A percentile compares a stretch with the other conserved stretches of the same genome.
Conservation (phyloP, 345 rosid species). For the Pugionium dolabratum region DNA sequence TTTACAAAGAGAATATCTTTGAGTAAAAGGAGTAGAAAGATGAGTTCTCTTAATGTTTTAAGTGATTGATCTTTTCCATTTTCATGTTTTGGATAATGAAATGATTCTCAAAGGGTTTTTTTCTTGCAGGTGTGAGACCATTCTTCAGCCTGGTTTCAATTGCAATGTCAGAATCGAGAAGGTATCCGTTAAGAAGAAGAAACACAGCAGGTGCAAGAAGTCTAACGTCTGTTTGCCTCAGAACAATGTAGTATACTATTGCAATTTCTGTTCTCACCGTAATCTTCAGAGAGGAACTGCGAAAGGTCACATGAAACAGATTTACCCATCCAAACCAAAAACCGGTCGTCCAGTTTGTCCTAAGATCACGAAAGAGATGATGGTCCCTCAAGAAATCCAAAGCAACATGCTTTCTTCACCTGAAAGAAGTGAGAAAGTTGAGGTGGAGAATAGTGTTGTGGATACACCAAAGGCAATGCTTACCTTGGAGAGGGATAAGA, state of each 20-base stretch:
- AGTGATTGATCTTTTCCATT: background rate
- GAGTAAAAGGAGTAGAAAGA: no score
- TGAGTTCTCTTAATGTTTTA: no score
- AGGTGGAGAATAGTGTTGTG: no score
- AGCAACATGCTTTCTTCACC: conserved; percentile 21
- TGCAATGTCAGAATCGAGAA: no score
- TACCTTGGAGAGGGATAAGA: conserved; percentile 35
- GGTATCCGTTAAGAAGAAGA: conserved; percentile 29
- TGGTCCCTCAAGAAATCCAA: no score
- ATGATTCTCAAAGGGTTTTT: background rate
- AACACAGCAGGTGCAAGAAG: conserved; percentile 30
- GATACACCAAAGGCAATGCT: conserved; percentile 39
- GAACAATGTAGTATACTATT: conserved; percentile 47
- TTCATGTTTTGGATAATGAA: background rate
- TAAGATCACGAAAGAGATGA: conserved; percentile 14
- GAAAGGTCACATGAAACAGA: conserved; percentile 22
- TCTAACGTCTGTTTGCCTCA: no score
- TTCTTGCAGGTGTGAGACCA: conserved; percentile 55
- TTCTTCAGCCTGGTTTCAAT: no score
- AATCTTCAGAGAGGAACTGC: conserved; percentile 34
- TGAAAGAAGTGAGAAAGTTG: conserved; percentile 16
- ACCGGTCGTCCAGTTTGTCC: background rate
- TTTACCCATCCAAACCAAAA: no score
- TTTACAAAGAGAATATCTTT: no score
- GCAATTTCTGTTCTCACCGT: conserved; percentile 64